Evolutionary conservation across 768 basidiomycete genomes (phyloP).

Genomic region (Austroboletus eburneus): DNA sequence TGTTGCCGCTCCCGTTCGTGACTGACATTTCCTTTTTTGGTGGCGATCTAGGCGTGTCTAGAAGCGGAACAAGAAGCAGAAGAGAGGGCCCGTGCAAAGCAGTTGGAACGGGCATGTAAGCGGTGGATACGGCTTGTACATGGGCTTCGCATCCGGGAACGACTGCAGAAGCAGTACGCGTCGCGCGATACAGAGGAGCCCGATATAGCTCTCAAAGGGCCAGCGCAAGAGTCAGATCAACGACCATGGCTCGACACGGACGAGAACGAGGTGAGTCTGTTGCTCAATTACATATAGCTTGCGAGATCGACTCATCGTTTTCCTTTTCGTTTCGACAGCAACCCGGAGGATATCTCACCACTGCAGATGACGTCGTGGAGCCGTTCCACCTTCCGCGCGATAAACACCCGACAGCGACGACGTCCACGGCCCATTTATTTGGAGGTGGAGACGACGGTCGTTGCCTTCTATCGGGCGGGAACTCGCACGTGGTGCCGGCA

Average conservation of each 20-base stretch:
- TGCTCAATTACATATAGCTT: not conserved
- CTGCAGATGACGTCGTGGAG: conserved; percentile 69
- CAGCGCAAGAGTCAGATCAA: conserved; percentile 6
- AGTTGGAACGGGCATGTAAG: conserved; percentile 76
- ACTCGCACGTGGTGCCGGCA: not conserved
- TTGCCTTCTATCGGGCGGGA: not conserved
- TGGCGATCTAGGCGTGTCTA: conserved; percentile 67
- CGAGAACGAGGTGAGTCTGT: conserved; percentile 20
- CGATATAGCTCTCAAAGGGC: conserved; percentile 1
- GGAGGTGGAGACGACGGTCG: not conserved
- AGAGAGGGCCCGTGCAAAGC: conserved; percentile 71
- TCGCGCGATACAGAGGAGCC: conserved; percentile 5
- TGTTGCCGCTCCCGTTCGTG: conserved; percentile 1
- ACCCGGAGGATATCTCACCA: conserved; percentile 60
- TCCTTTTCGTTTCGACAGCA: too few relatives aligned
- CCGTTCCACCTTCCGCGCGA: conserved; percentile 67
- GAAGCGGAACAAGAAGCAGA: conserved; percentile 74
- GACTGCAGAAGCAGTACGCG: conserved; percentile 77
- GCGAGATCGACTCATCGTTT: conserved; percentile 18
- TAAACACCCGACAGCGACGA: conserved; percentile 20
- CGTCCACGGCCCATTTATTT: not conserved
- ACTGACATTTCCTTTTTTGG: conserved; percentile 11
- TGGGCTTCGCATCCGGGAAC: conserved; percentile 80
- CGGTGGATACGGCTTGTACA: conserved; percentile 86
- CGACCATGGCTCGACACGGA: conserved; percentile 18